phyloP scores from a whole-genome alignment of 169 alveolate genomes.

The Cryptosporidium ubiquitum region DNA sequence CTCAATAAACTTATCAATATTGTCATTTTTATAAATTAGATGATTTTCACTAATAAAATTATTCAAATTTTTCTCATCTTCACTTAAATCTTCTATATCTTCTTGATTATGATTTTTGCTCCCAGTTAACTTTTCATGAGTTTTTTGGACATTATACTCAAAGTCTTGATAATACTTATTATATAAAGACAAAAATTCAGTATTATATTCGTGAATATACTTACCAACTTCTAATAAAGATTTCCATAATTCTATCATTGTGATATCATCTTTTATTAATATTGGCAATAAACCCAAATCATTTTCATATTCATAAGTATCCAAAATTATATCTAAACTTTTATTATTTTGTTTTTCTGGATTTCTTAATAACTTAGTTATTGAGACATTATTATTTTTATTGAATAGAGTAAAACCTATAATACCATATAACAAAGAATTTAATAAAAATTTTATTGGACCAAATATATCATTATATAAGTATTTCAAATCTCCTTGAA shows the following conservation, averaged over 20 bases:
- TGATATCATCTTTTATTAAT: neutral
- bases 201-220: conserved; percentile 28
- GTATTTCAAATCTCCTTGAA: neutral
- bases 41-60: neutral
- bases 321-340: neutral
- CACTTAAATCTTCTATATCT: neutral
- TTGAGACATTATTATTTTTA: neutral
- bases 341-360: neutral
- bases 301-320: conserved; percentile 6
- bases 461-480: conserved; percentile 18
- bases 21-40: conserved; percentile 26
- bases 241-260: conserved; percentile 14
- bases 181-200: neutral
- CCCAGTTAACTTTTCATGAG: neutral
- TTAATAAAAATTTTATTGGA: conserved; percentile 15
- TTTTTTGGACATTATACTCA: neutral
- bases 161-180: conserved; percentile 2
- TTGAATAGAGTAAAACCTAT: neutral
- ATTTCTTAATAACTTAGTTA: neutral
- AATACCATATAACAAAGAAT: conserved; percentile 12
- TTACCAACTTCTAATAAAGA: conserved; percentile 20
- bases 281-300: neutral
- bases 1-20: conserved; percentile 36
- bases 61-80: neutral
- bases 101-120: neutral